Evolutionary conservation across 805 yeast genomes (phyloP).

Genomic region (Saccharomycopsis sp.): DNA sequence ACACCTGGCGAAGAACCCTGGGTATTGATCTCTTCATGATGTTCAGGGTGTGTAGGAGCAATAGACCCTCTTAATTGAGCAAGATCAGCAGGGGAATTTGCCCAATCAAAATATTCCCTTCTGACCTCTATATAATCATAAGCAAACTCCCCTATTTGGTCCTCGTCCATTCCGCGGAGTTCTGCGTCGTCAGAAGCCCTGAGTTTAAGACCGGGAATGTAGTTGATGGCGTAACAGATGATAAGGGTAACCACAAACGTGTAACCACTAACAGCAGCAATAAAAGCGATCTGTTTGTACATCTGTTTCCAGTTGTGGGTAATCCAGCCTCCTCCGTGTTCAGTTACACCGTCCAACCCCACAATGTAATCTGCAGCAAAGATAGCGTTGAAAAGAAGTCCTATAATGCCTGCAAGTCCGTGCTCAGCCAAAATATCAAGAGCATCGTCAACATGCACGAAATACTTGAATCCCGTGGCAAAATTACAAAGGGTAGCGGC

Average conservation of each 20-base stretch:
- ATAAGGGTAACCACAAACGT: constrained; percentile 69
- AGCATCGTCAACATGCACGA: constrained; percentile 81
- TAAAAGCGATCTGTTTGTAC: constrained; percentile 82
- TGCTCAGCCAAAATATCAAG: constrained; percentile 97
- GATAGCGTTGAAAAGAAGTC: constrained; percentile 79
- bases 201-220: constrained; percentile 56
- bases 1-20: not conserved
- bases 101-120: constrained; percentile 68
- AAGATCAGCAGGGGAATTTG: constrained; percentile 18
- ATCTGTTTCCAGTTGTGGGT: constrained; percentile 86
- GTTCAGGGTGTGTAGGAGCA: not conserved
- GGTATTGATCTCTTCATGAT: not conserved
- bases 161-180: constrained; percentile 87
- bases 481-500: constrained; percentile 85
- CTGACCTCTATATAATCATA: constrained; percentile 96
- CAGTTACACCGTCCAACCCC: constrained; percentile 83
- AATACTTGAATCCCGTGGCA: constrained; percentile 78
- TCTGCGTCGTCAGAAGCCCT: constrained; percentile 83
- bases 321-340: constrained; percentile 88
- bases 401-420: constrained; percentile 92
- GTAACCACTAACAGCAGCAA: constrained; percentile 69
- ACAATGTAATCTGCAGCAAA: constrained; percentile 85
- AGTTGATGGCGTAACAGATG: constrained; percentile 51
- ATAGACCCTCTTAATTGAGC: not conserved
- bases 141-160: constrained; percentile 98